Conservation (phyloP, 148 eudicot species). For the Dysphania ambrosioides region DNA sequence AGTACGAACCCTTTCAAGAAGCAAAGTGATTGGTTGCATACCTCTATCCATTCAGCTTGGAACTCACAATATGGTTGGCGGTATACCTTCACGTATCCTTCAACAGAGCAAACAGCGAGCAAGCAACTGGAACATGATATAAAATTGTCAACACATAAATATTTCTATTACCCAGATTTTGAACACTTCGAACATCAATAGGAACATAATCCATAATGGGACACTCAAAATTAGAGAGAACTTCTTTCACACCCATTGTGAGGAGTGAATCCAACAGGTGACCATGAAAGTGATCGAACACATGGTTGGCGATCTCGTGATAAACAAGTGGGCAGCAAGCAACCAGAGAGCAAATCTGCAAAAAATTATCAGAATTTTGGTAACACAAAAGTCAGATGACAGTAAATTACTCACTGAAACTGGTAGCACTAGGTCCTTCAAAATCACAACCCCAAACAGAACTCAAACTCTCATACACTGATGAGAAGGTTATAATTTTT, state of each 20-base stretch:
- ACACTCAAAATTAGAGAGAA: background rate
- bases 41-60: conserved; percentile 91
- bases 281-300: conserved; percentile 90
- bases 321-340: conserved; percentile 62
- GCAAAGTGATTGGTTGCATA: conserved; percentile 28
- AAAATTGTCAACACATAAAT: background rate
- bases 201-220: too few species aligned
- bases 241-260: conserved; percentile 53
- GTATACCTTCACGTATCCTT: conserved; percentile 76
- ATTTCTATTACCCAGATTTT: background rate
- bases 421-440: background rate
- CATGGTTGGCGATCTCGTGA: conserved; percentile 62
- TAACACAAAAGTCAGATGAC: background rate
- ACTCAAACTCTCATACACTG: background rate
- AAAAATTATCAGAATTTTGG: conserved; percentile 2
- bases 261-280: conserved; percentile 66
- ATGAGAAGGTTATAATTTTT: too few species aligned
- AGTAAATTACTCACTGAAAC: background rate
- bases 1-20: background rate
- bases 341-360: conserved; percentile 58
- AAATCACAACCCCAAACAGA: background rate
- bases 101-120: conserved; percentile 86
- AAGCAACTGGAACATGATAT: conserved; percentile 50
- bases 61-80: conserved; percentile 74
- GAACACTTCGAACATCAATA: too few species aligned